Base-by-base conservation (phyloP, 352 stramenopile genomes). In the Pelagophyceae sp. region DNA sequence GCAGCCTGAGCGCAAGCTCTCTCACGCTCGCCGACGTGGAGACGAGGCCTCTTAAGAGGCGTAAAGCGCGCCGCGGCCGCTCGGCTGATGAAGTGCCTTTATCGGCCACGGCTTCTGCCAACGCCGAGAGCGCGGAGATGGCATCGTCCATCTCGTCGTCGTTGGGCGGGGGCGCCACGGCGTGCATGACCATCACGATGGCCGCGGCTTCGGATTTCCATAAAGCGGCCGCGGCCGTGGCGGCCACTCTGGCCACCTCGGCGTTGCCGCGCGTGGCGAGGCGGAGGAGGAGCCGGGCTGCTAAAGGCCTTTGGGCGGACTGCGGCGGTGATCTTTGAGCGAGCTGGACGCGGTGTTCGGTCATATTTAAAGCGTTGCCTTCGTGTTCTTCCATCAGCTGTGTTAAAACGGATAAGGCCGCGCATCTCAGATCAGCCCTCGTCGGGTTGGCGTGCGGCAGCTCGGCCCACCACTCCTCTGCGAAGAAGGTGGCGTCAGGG, bases 141-240 rank as follows among this genome's bases (percentile, higher is more conserved):
- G 33, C 27, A 2, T 71, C 61, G 6, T 27, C 29, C 15, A 60
- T 37, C 17, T 11, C 67, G 23, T 74, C 67, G 35, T 32, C 35
- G 35, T 1, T 17, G 6, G 67, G 67, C 67, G 67, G 67, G 35
- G 67, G 67, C 67, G 67, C 67, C 35, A 74, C 67, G 67, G 67
- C 67, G 67, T 58, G 38, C 67, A 74, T 74, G 15, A 74, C 67
- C 11, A 37, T 19, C 35, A 33, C 37, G 35, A 58, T 60, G 33
- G 67, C 67, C 67, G 67, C 37, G 15, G 5, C 33, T 20, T 60
- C 67, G 33, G 33, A 31, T 33, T 33, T 37, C 67, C 67, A 74
- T 2, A 58, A 60, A 23, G 33, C 29, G 1, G 11, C 2, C 27
- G 67, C 67, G 35, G 58, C 20, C 2, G 1, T 17, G 33, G 15